Conservation (phyloP, 2,329 filamentous ascomycete species). For the Epichloe uncinata region DNA sequence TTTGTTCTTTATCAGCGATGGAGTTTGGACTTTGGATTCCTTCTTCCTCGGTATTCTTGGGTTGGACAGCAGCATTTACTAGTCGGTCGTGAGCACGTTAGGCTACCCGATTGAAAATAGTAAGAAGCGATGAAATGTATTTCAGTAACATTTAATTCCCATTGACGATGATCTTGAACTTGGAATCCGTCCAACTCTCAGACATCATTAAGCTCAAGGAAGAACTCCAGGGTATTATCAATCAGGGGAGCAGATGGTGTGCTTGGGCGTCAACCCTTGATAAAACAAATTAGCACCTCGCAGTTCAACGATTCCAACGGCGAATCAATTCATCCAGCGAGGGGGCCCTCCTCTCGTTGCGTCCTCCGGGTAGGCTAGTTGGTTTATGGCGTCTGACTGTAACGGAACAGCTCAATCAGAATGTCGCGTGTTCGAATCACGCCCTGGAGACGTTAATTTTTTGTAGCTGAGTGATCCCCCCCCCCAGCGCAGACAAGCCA, state of each 20-base stretch:
- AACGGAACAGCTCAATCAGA: conserved; percentile 12
- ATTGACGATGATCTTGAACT: too few species aligned
- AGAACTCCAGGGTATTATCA: too few species aligned
- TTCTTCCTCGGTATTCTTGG: too few species aligned
- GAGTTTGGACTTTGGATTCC: conserved; percentile 3
- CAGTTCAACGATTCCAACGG: not conserved
- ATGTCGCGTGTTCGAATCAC: conserved; percentile 17
- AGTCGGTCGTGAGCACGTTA: not conserved
- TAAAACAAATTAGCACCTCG: not conserved
- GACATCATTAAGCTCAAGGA: too few species aligned
- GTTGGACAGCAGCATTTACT: not conserved
- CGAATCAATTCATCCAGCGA: not conserved
- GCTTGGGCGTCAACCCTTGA: not conserved
- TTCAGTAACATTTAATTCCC: too few species aligned
- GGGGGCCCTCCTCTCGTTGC: not conserved
- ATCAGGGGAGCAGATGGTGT: not conserved
- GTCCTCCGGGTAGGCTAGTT: conserved; percentile 15
- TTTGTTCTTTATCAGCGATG: conserved; percentile 6
- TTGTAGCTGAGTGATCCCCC: too few species aligned
- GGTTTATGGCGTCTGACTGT: conserved; percentile 16
- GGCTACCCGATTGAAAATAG: too few species aligned
- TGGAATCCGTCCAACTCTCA: too few species aligned
- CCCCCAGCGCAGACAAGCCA: too few species aligned
- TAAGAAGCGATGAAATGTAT: too few species aligned
- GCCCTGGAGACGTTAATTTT: conserved; percentile 8